Evolutionary conservation across 768 basidiomycete species (phyloP).

Genomic region (Leccinum olivaceopallidum): DNA sequence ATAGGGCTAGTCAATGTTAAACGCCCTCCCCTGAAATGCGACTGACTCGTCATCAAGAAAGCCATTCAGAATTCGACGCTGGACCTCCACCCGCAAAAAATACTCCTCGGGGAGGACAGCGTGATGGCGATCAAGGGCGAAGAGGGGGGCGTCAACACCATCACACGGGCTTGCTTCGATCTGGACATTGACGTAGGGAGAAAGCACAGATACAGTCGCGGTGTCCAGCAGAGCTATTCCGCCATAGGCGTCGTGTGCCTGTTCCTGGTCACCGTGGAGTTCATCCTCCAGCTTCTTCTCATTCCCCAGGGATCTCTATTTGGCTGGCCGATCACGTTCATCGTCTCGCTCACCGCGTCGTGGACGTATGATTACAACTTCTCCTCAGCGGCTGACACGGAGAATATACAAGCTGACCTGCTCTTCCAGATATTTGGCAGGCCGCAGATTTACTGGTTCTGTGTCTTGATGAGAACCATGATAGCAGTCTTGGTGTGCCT

Average conservation of each 20-base stretch:
- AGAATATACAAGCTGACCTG: constrained; percentile 22
- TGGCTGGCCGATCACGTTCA: constrained; percentile 33
- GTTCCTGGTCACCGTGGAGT: constrained; percentile 29
- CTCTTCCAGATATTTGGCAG: constrained; percentile 16
- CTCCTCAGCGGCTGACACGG: constrained; percentile 32
- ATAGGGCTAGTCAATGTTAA: constrained; percentile 11
- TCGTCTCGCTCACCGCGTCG: constrained; percentile 28
- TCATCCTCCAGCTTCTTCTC: constrained; percentile 34
- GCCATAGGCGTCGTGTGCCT: constrained; percentile 20
- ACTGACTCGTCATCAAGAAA: constrained; percentile 28
- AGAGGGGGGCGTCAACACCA: constrained; percentile 24
- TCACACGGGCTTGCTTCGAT: constrained; percentile 29
- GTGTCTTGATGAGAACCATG: constrained; percentile 18
- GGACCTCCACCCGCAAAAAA: constrained; percentile 18
- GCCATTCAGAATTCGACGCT: constrained; percentile 15
- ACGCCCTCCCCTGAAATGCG: constrained; percentile 10
- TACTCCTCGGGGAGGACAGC: constrained; percentile 20
- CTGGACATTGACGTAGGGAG: constrained; percentile 13
- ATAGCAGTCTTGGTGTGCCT: constrained; percentile 23
- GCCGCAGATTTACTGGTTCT: constrained; percentile 15
- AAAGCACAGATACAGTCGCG: neutral
- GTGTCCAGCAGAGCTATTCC: neutral
- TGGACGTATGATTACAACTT: constrained; percentile 35
- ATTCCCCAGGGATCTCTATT: constrained; percentile 34
- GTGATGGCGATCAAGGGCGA: constrained; percentile 29